Percentiles rank a stretch among this genome's conserved stretches.
Conservation (phyloP, 306 rosid species). For the Rosa chinensis region DNA sequence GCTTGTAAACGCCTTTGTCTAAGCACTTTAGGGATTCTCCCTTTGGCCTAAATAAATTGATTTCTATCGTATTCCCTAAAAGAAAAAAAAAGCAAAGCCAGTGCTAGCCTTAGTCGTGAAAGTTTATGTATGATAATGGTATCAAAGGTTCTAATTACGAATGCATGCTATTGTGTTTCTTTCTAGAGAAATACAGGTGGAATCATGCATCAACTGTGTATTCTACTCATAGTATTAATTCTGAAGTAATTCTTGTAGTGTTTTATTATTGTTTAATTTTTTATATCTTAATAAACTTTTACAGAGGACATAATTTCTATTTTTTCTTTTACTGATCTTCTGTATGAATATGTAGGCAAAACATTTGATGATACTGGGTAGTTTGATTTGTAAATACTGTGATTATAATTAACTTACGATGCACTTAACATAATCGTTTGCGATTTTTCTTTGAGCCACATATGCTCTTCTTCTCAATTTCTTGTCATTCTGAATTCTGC, state of each 20-base stretch:
- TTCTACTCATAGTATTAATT: background rate
- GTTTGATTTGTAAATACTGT: background rate
- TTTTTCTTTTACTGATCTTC: background rate
- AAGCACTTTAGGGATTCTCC: background rate
- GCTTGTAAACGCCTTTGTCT: background rate
- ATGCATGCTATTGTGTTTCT: background rate
- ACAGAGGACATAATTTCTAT: background rate
- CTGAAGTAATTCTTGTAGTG: slow-evolving; percentile 1
- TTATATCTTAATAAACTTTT: background rate
- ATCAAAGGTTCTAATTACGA: background rate
- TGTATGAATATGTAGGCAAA: slow-evolving; percentile 1
- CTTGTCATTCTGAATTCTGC: slow-evolving; percentile 34
- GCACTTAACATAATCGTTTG: background rate
- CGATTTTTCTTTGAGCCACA: background rate
- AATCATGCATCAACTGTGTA: background rate
- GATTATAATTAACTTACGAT: background rate
- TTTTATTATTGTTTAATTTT: background rate
- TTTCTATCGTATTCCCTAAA: background rate
- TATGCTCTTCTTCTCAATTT: slow-evolving; percentile 5
- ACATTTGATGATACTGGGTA: background rate
- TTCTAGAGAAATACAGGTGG: background rate
- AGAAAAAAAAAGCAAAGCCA: background rate
- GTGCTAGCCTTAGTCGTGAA: background rate
- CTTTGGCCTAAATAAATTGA: background rate
- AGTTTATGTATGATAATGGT: background rate